Conservation (phyloP, 768 basidiomycete genomes). For the Lactarius sp. region DNA sequence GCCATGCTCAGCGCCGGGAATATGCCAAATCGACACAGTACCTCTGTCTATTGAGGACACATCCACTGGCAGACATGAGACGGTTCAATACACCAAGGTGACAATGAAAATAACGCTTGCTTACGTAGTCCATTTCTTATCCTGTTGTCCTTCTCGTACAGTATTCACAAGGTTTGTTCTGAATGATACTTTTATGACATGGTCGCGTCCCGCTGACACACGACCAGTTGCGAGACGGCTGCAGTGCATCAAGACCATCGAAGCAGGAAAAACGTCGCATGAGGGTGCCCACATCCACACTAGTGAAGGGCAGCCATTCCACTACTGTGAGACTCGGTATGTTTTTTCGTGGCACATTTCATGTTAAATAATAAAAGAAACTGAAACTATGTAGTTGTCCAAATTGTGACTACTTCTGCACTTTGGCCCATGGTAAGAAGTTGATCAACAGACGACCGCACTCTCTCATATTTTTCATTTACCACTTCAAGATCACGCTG, state of each 20-base stretch:
- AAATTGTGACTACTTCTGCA: conserved; percentile 56
- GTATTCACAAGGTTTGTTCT: conserved; percentile 49
- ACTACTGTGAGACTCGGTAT: conserved; percentile 51
- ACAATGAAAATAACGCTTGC: background rate
- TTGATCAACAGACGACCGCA: background rate
- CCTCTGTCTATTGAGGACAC: conserved; percentile 59
- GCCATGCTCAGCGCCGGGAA: conserved; percentile 43
- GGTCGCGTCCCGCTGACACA: background rate
- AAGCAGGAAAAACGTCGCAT: conserved; percentile 40
- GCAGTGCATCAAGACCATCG: conserved; percentile 46
- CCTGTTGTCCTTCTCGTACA: conserved; percentile 22
- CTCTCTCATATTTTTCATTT: background rate
- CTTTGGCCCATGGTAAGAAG: conserved; percentile 45
- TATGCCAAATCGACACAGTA: conserved; percentile 53
- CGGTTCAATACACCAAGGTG: conserved; percentile 63
- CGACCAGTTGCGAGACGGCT: conserved; percentile 46
- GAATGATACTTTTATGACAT: too few relatives aligned
- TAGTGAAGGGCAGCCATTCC: conserved; percentile 41
- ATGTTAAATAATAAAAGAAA: background rate
- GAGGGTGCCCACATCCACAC: conserved; percentile 47
- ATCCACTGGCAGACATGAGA: conserved; percentile 54
- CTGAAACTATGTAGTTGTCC: conserved; percentile 39
- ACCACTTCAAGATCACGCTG: conserved; percentile 46
- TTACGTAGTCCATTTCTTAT: background rate
- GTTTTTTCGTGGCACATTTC: conserved; percentile 5